A percentile compares a stretch with the other conserved stretches of the same genome.
Evolutionary conservation across 306 rosid genomes (phyloP).

Genomic region (Cucurbita argyrosperma): DNA sequence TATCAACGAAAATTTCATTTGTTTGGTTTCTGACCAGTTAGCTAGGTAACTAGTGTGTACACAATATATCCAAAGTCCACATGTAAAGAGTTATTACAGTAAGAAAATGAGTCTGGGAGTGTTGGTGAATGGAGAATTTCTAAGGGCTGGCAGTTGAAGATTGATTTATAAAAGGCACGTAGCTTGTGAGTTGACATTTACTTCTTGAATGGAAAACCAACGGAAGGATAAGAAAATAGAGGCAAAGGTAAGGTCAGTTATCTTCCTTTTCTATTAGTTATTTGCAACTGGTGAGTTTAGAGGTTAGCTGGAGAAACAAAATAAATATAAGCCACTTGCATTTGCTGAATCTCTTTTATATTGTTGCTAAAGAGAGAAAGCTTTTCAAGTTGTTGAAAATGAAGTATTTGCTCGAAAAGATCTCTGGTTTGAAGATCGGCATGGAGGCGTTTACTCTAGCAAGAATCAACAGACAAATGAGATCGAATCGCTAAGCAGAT

Average conservation of each 20-base stretch:
- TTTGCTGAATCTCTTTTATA: background rate
- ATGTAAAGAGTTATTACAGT: background rate
- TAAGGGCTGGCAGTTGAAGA: background rate
- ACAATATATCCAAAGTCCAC: background rate
- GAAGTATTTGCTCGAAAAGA: background rate
- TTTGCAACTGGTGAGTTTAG: background rate
- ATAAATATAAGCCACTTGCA: background rate
- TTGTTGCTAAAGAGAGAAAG: background rate
- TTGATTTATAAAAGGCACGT: background rate
- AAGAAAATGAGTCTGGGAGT: background rate
- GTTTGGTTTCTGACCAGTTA: background rate
- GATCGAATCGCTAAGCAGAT: background rate
- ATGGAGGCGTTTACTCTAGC: background rate
- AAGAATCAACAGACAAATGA: background rate
- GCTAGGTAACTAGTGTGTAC: background rate
- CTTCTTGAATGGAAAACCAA: background rate
- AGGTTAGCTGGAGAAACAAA: background rate
- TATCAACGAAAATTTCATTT: background rate
- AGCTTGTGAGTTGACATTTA: background rate
- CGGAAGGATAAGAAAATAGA: background rate
- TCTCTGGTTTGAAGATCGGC: background rate
- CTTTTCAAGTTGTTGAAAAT: background rate
- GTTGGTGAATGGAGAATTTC: background rate
- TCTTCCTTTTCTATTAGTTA: background rate
- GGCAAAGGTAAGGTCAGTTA: background rate